Evolutionary conservation across 495 filamentous ascomycete genomes (phyloP).

Genomic region (Acidomyces sp.): DNA sequence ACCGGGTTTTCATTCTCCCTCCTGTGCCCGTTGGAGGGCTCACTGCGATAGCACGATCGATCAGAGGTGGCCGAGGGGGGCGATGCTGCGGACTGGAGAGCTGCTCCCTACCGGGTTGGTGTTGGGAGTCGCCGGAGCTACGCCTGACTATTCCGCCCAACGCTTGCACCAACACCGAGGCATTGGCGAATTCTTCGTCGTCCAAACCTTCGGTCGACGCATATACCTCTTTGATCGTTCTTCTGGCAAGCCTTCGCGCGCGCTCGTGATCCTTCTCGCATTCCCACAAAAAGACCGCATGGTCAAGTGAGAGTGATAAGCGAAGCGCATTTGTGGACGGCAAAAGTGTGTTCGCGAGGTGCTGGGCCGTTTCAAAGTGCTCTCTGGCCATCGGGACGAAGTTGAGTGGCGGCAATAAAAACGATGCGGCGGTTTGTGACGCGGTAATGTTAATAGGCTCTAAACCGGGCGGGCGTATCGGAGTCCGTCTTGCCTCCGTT

Average conservation of each 20-base stretch:
- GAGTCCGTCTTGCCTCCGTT: constrained; percentile 26
- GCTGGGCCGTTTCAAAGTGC: constrained; percentile 65
- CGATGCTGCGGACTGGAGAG: background rate
- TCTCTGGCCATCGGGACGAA: constrained; percentile 70
- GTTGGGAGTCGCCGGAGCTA: constrained; percentile 4
- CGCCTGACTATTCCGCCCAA: constrained; percentile 36
- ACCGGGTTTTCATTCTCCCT: no score
- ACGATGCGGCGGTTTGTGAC: constrained; percentile 33
- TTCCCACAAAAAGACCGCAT: constrained; percentile 89
- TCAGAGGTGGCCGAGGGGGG: background rate
- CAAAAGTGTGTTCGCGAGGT: constrained; percentile 59
- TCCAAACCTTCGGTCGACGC: constrained; percentile 82
- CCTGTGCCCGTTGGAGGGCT: constrained; percentile 3
- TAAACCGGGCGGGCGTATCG: constrained; percentile 24
- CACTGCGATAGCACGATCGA: constrained; percentile 18
- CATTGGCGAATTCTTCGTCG: constrained; percentile 53
- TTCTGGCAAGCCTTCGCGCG: constrained; percentile 61
- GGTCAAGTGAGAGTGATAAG: constrained; percentile 82
- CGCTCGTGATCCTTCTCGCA: constrained; percentile 69
- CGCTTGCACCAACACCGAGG: constrained; percentile 34
- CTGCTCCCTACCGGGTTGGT: background rate
- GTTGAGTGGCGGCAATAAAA: constrained; percentile 66
- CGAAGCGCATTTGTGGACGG: constrained; percentile 84
- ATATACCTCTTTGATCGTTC: constrained; percentile 81
- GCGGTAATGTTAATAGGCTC: constrained; percentile 16